Evolutionary conservation across 2,329 filamentous ascomycete species (phyloP), one percentile per base, ranked within the genome.

Genomic region (Exophiala dermatitidis): DNA sequence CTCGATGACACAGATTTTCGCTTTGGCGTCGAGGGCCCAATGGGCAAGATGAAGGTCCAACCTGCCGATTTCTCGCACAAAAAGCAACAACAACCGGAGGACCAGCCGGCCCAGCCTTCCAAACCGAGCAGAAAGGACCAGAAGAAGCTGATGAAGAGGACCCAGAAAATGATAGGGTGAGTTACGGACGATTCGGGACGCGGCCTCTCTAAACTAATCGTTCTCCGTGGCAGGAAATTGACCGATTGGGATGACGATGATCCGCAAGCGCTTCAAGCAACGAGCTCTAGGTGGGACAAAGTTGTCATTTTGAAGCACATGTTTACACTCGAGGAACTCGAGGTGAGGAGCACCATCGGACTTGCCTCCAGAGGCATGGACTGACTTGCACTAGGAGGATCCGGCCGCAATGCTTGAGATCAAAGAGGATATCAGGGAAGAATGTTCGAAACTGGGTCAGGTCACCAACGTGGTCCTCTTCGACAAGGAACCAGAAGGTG

Each of bases 161-260:
- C 88, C 0, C 87, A 95, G 68, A 93, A 91, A 68, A 77, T 97
- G 63, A 88, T 91, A 40, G 52, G 50, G 57, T 60, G 76, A 69
- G 79, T 80, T 6, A n/a, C 65, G 51, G 72, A 62, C 32, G 19
- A 19, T n/a, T 50, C n/a, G 7, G 31, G 10, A 10, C 9, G 7
- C 7, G 3, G 48, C n/a, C 8, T 12, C 32, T 6, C 32, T 29
- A 45, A 28, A 38, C 48, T 69, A 36, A 67, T 48, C 19, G 19
- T 19, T 19, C 19, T 19, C 2, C 31, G 5, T 36, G 6, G 51
- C 64, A 91, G 89, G 46, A 90, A 91, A 71, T 81, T 97, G 33
- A 86, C 90, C 2, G 90, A 97, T 69, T 98, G 93, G 93, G 87
- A 89, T 65, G 91, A 96, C 65, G 90, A 97, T 67, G 85, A 91